These are phyloP conservation scores for Camelina sativa DNA, from an alignment of 345 rosid species.

Conservation along the genomic window DNA sequence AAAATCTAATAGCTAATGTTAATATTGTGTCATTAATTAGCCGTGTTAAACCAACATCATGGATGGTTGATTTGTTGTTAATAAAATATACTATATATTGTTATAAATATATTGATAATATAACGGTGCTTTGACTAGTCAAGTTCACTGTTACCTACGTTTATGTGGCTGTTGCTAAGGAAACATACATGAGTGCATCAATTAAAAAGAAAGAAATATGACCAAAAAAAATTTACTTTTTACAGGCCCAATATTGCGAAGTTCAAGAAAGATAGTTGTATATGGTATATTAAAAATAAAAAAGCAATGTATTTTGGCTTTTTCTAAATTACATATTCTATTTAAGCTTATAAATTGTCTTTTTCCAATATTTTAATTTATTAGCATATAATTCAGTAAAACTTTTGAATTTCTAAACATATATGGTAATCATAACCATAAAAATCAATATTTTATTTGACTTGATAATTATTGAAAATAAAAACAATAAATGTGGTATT, in stretches of 20 bases:
- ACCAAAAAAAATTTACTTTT: not conserved
- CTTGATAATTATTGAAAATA: not conserved
- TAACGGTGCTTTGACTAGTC: conserved; percentile 40
- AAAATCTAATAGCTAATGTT: not conserved
- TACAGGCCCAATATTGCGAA: conserved; percentile 9
- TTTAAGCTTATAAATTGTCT: not conserved
- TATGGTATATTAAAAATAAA: not conserved
- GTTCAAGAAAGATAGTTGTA: conserved; percentile 28
- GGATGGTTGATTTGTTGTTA: not conserved
- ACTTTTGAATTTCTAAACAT: not conserved
- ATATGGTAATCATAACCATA: conserved; percentile 15
- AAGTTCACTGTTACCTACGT: conserved; percentile 28
- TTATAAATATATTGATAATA: not conserved
- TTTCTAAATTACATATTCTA: not conserved
- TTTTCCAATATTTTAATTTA: not conserved
- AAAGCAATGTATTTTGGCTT: not conserved
- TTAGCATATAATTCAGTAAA: not conserved
- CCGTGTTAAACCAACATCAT: not conserved
- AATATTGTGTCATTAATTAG: not conserved
- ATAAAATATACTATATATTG: not conserved
- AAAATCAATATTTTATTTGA: conserved; percentile 2
- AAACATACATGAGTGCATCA: conserved; percentile 36
- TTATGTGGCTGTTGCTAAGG: conserved; percentile 33
- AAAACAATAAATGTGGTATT: conserved; percentile 23
- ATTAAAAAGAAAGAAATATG: conserved; percentile 21